phyloP scores from a whole-genome alignment of 2,329 filamentous ascomycete genomes.

The Ophiostoma ulmi region DNA sequence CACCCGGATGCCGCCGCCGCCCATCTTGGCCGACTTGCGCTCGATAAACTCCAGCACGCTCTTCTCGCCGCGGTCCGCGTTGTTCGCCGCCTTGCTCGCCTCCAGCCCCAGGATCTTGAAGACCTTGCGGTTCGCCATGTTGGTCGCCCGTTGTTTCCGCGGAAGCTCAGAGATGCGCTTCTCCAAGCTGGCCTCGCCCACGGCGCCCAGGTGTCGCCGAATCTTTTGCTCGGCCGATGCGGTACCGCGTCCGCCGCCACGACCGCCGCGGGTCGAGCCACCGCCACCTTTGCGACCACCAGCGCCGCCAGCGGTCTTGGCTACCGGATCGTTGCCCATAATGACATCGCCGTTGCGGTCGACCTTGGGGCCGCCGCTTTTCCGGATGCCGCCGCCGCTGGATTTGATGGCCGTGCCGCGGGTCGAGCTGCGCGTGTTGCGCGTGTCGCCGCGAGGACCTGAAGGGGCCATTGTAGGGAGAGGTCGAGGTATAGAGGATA shows the following conservation, averaged over 20 bases:
- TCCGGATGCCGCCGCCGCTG: slow-evolving; percentile 43
- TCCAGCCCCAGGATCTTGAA: slow-evolving; percentile 58
- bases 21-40: slow-evolving; percentile 59
- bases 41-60: slow-evolving; percentile 65
- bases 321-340: slow-evolving; percentile 41
- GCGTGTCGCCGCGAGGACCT: slow-evolving; percentile 28
- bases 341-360: slow-evolving; percentile 58
- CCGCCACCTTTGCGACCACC: slow-evolving; percentile 19
- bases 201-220: slow-evolving; percentile 32
- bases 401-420: slow-evolving; percentile 12
- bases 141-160: slow-evolving; percentile 27
- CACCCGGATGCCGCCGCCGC: slow-evolving; percentile 55
- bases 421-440: slow-evolving; percentile 27
- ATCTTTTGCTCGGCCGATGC: slow-evolving; percentile 27
- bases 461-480: slow-evolving; percentile 32
- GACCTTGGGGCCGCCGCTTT: slow-evolving; percentile 40
- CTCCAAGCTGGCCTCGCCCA: slow-evolving; percentile 30
- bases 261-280: slow-evolving; percentile 20
- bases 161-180: slow-evolving; percentile 29
- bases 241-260: slow-evolving; percentile 15
- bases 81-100: slow-evolving; percentile 61
- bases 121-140: slow-evolving; percentile 33
- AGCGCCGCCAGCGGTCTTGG: slow-evolving; percentile 20
- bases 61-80: slow-evolving; percentile 61
- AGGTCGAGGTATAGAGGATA: background rate